phyloP scores from a whole-genome alignment of 306 rosid species.

The peach (Prunus persica) region DNA sequence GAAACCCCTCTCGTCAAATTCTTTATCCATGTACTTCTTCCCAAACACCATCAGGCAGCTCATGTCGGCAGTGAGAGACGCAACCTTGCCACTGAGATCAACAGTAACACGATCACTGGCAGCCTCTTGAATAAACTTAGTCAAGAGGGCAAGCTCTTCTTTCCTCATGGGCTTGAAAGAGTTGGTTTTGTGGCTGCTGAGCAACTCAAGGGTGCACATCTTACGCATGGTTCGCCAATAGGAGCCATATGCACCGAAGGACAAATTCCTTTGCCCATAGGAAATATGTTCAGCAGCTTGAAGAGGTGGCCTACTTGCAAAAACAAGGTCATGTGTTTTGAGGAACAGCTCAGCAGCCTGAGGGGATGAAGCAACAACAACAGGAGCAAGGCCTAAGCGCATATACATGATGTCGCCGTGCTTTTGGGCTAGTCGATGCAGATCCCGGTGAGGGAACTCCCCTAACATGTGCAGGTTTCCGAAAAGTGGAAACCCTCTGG shows the following conservation, averaged over 20 bases:
- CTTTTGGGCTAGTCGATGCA: constrained; percentile 45
- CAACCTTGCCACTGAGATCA: constrained; percentile 45
- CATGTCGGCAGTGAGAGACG: constrained; percentile 32
- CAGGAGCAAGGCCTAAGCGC: constrained; percentile 47
- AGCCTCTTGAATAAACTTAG: constrained; percentile 32
- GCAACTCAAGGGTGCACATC: constrained; percentile 60
- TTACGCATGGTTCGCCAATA: constrained; percentile 73
- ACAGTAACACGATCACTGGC: constrained; percentile 24
- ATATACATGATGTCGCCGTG: constrained; percentile 63
- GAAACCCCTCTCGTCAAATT: constrained; percentile 52
- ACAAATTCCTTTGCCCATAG: constrained; percentile 44
- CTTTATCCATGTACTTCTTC: constrained; percentile 50
- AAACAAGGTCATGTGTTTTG: constrained; percentile 53
- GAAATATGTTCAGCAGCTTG: constrained; percentile 36
- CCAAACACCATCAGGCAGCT: constrained; percentile 59
- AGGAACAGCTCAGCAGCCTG: constrained; percentile 67
- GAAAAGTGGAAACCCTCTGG: constrained; percentile 58
- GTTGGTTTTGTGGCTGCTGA: constrained; percentile 43
- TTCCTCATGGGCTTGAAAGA: constrained; percentile 53
- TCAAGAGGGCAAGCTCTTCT: constrained; percentile 44
- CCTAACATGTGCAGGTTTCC: constrained; percentile 61
- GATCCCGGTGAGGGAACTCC: constrained; percentile 42
- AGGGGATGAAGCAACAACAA: constrained; percentile 65
- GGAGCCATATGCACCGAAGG: constrained; percentile 44
- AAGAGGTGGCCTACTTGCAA: constrained; percentile 57